Conservation (phyloP, 257 asterid species). For the Rubia yunnanensis region DNA sequence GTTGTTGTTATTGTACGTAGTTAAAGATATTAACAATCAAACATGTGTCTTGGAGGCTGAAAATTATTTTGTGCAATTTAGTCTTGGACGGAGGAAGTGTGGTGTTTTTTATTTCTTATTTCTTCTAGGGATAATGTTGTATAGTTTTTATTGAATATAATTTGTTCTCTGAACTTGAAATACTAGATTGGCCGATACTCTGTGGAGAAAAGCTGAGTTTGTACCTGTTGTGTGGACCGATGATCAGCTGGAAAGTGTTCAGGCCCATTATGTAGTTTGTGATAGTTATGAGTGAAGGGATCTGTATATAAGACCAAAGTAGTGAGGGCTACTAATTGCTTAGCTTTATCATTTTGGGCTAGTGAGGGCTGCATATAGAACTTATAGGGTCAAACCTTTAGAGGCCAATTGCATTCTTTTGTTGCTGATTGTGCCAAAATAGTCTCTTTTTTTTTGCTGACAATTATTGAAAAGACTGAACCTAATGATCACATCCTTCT, state of each 20-base stretch:
- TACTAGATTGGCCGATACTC: too few relatives aligned
- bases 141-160: not conserved
- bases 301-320: not conserved
- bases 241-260: not conserved
- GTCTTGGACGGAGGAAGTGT: too few relatives aligned
- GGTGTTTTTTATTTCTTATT: not conserved
- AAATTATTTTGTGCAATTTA: too few relatives aligned
- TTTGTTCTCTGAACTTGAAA: too few relatives aligned
- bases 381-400: too few relatives aligned
- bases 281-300: not conserved
- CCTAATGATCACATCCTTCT: constrained; percentile 10
- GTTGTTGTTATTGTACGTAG: too few relatives aligned
- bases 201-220: too few relatives aligned
- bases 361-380: too few relatives aligned
- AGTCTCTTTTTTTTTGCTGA: not conserved
- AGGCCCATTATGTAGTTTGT: not conserved
- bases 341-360: too few relatives aligned
- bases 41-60: too few relatives aligned
- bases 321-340: not conserved
- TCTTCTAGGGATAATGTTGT: not conserved
- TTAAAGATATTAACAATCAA: too few relatives aligned
- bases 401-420: too few relatives aligned
- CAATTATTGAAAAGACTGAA: not conserved
- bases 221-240: not conserved
- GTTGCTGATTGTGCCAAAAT: not conserved